Evolutionary conservation across 495 filamentous ascomycete species (phyloP), one percentile per base, ranked within the genome.

Genomic region (Pseudomonodictys pantanalensis): DNA sequence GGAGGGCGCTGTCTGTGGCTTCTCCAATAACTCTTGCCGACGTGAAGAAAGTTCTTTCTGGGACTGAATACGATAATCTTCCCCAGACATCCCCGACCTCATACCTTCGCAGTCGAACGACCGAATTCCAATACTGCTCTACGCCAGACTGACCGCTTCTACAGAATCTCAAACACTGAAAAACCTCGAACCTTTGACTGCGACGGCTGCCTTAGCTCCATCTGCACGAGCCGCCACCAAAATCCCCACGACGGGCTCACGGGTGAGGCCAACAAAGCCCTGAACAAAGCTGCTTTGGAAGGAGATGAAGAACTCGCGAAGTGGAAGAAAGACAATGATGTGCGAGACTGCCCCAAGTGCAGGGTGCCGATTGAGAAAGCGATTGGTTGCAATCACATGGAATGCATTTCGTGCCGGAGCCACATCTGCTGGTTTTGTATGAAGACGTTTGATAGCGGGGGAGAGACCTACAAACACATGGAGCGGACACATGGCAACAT

Each of bases 371-470:
- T 65, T 41, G 56, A 68, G 56, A 67, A 67, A 43, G 29, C 33
- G 22, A 39, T 46, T 41, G 65, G 65, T 26, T 67, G 65, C 44
- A 67, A 67, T 45, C 60, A 67, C 39, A 67, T 67, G 60, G 48
- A 49, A 28, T 67, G 65, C 44, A 46, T 20, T 23, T 33, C 50
- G 3, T 67, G 65, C 50, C 20, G 35, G 2, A 59, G 32, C n/a
- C 65, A 67, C 47, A 67, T 67, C 10, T 67, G 65, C 51, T 67
- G 65, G 65, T 49, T 56, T 23, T 67, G 65, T 57, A 55, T 67
- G 54, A 44, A 49, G 28, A 63, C 56, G 18, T 67, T 67, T 29
- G 38, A 0, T 12, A 23, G 18, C 12, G 32, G 50, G 12, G 15
- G n/a, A 5, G 38, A 43, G 20, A 53, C 48, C 25, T 67, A 67